Conservation (phyloP, 2,329 filamentous ascomycete species). For the Geosmithia morbida region DNA sequence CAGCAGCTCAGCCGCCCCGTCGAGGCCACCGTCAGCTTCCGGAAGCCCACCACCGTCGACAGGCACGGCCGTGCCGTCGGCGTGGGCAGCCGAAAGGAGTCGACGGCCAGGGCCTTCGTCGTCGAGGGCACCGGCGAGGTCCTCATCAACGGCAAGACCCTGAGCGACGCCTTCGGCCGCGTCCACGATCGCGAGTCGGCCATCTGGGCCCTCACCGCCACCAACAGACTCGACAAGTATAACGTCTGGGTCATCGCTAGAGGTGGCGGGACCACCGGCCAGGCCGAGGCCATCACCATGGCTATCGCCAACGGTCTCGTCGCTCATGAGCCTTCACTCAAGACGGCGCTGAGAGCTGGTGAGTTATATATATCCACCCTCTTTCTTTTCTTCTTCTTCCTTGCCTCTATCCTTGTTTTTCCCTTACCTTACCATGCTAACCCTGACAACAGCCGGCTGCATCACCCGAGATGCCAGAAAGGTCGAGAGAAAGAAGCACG, state of each 20-base stretch:
- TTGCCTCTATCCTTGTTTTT: slow-evolving; percentile 3
- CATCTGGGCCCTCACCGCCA: slow-evolving; percentile 76
- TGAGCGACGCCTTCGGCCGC: slow-evolving; percentile 70
- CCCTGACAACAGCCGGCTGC: slow-evolving; percentile 56
- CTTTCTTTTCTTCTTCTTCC: neutral
- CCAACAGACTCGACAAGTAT: slow-evolving; percentile 82
- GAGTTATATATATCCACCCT: slow-evolving; percentile 21
- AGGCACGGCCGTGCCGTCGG: slow-evolving; percentile 64
- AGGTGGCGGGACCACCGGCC: slow-evolving; percentile 85
- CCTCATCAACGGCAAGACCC: slow-evolving; percentile 76
- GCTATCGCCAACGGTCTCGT: slow-evolving; percentile 78
- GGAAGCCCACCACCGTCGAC: slow-evolving; percentile 55
- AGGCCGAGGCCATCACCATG: slow-evolving; percentile 87
- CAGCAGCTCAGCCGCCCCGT: slow-evolving; percentile 59
- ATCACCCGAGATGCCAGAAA: slow-evolving; percentile 80
- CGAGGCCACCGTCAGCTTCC: slow-evolving; percentile 51
- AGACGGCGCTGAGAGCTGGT: slow-evolving; percentile 80
- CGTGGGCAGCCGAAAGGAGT: slow-evolving; percentile 76
- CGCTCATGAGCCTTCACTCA: slow-evolving; percentile 84
- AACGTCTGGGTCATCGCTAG: slow-evolving; percentile 80
- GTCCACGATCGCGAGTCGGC: slow-evolving; percentile 91
- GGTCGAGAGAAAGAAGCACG: slow-evolving; percentile 97
- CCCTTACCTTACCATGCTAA: slow-evolving; percentile 22
- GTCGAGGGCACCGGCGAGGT: slow-evolving; percentile 90
- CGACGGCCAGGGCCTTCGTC: slow-evolving; percentile 69